Percentiles rank a stretch among this genome's conserved stretches.
phyloP scores from a whole-genome alignment of 2,329 filamentous ascomycete genomes.

The Trichoderma koningiopsis region DNA sequence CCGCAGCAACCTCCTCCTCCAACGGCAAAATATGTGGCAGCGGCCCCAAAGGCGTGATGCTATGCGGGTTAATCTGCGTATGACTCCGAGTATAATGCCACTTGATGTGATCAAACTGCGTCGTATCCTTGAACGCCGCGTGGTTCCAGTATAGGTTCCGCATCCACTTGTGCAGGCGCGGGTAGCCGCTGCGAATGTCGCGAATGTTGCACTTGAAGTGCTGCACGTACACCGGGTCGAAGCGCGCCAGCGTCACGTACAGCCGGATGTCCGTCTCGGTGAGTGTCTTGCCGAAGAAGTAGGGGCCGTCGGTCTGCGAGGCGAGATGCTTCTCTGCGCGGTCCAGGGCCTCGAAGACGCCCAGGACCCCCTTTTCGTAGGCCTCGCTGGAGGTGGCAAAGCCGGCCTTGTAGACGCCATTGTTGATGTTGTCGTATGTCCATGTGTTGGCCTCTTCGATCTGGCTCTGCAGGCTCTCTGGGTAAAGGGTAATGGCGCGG shows the following conservation, averaged over 20 bases:
- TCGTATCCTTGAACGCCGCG: constrained; percentile 77
- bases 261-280: constrained; percentile 84
- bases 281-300: constrained; percentile 71
- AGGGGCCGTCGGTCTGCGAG: constrained; percentile 56
- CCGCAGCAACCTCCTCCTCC: constrained; percentile 67
- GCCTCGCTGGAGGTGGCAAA: constrained; percentile 81
- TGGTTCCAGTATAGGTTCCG: constrained; percentile 82
- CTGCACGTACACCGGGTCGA: constrained; percentile 81
- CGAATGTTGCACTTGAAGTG: constrained; percentile 86
- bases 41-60: constrained; percentile 84
- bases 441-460: constrained; percentile 81
- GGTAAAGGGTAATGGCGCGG: constrained; percentile 67
- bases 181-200: constrained; percentile 83
- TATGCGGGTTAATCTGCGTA: constrained; percentile 65
- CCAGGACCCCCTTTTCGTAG: constrained; percentile 72
- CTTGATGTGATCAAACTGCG: constrained; percentile 95
- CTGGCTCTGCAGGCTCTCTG: constrained; percentile 59
- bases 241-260: constrained; percentile 70
- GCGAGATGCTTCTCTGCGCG: constrained; percentile 71
- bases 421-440: constrained; percentile 76
- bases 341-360: constrained; percentile 78
- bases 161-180: constrained; percentile 78
- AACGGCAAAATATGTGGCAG: constrained; percentile 77
- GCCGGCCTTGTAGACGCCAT: constrained; percentile 73
- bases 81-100: constrained; percentile 66